Conservation (phyloP, 225 moss, liverwort and hornwort species). For the Bryum argenteum region DNA sequence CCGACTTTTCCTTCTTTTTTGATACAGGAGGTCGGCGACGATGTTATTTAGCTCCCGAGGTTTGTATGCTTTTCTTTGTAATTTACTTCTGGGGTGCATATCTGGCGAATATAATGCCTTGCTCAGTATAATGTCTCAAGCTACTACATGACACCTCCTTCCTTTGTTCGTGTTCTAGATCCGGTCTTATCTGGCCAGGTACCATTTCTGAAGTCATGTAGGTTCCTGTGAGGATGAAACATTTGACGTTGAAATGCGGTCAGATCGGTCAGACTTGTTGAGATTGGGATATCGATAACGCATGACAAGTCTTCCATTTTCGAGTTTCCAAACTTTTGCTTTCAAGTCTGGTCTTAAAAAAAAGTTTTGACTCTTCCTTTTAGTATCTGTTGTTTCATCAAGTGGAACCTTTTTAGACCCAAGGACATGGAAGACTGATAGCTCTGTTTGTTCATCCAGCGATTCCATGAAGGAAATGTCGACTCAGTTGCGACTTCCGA, state of each 20-base stretch:
- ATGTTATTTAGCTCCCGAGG: slow-evolving; percentile 99
- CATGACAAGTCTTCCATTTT: slow-evolving; percentile 11
- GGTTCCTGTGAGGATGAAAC: slow-evolving; percentile 14
- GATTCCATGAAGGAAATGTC: slow-evolving; percentile 77
- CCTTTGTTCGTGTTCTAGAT: slow-evolving; percentile 2
- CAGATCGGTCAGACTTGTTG: neutral
- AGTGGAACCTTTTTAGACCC: neutral
- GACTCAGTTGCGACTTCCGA: slow-evolving; percentile 69
- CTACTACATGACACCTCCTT: neutral
- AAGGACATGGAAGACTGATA: slow-evolving; percentile 19
- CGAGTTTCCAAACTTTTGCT: neutral
- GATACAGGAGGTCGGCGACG: slow-evolving; percentile 94
- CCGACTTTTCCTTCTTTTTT: slow-evolving; percentile 96
- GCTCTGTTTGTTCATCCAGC: slow-evolving; percentile 56
- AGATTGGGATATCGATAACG: slow-evolving; percentile 7
- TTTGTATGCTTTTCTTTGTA: slow-evolving; percentile 25
- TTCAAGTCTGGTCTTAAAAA: slow-evolving; percentile 1
- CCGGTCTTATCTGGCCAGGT: slow-evolving; percentile 13
- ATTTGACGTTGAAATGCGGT: neutral
- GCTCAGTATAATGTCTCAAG: slow-evolving; percentile 12
- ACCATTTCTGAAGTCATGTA: slow-evolving; percentile 1
- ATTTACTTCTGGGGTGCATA: slow-evolving; percentile 1
- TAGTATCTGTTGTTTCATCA: neutral
- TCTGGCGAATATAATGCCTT: slow-evolving; percentile 8
- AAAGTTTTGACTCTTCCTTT: slow-evolving; percentile 1